A percentile compares a stretch with the other conserved stretches of the same genome.
Conservation (phyloP, 192 early-diverging fungal species). For the Coemansia sp. region DNA sequence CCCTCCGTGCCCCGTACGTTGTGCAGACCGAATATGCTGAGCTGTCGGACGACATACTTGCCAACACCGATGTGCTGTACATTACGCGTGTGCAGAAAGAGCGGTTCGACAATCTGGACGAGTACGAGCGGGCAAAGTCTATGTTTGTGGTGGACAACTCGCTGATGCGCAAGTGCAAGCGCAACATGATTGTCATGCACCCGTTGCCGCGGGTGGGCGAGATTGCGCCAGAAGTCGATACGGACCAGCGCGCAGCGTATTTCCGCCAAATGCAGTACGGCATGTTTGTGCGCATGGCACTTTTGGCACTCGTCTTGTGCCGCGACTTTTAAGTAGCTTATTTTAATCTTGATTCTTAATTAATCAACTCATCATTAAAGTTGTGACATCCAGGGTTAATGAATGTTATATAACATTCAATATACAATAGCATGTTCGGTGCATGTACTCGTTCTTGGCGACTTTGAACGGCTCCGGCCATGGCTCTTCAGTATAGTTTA, state of each 20-base stretch:
- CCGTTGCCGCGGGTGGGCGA: constrained; percentile 92
- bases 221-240: constrained; percentile 97
- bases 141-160: constrained; percentile 86
- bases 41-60: constrained; percentile 78
- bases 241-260: constrained; percentile 95
- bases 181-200: constrained; percentile 99
- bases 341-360: too few relatives aligned
- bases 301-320: constrained; percentile 81
- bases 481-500: too few relatives aligned
- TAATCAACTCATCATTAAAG: too few relatives aligned
- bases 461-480: too few relatives aligned
- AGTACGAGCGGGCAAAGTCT: constrained; percentile 79
- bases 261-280: constrained; percentile 99
- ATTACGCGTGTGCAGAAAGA: constrained; percentile 97
- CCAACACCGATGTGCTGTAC: constrained; percentile 90
- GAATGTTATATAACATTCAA: too few relatives aligned
- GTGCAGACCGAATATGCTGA: constrained; percentile 66
- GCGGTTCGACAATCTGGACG: constrained; percentile 71
- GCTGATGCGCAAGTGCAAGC: constrained; percentile 81
- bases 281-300: constrained; percentile 96
- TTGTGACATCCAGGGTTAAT: too few relatives aligned
- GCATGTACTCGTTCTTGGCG: too few relatives aligned
- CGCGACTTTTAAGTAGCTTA: constrained; percentile 34
- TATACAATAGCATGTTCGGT: too few relatives aligned
- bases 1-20: constrained; percentile 57